These are phyloP conservation scores for Cornus florida DNA, from an alignment of 148 eudicot genomes.

Conservation along the genomic window DNA sequence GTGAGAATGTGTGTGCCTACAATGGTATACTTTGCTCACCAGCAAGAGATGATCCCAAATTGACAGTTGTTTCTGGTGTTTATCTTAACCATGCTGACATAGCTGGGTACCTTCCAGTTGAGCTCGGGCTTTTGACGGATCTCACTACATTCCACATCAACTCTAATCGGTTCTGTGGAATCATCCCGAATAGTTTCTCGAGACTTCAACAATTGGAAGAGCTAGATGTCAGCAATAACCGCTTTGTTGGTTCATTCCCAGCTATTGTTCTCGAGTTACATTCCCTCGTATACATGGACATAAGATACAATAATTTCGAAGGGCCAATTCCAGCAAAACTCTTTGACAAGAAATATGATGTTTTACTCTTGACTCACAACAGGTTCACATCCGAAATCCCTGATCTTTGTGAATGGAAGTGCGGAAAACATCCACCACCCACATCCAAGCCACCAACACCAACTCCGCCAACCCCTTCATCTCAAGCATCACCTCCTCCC, in stretches of 20 bases:
- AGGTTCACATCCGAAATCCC: conserved; percentile 59
- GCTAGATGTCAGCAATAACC: conserved; percentile 76
- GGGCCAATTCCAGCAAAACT: conserved; percentile 61
- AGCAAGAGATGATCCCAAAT: conserved; percentile 48
- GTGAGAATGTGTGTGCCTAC: conserved; percentile 69
- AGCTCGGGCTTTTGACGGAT: conserved; percentile 63
- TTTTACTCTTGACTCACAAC: conserved; percentile 65
- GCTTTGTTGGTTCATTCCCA: conserved; percentile 75
- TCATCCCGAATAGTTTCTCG: conserved; percentile 48
- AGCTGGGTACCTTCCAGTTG: conserved; percentile 63
- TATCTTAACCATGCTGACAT: conserved; percentile 68
- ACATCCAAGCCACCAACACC: too few relatives aligned
- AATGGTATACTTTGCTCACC: conserved; percentile 56
- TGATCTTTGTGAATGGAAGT: conserved; percentile 4
- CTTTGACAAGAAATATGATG: conserved; percentile 53
- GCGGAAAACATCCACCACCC: too few relatives aligned
- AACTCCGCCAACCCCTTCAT: conserved; percentile 37
- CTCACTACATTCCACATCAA: conserved; percentile 58
- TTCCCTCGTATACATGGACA: conserved; percentile 45
- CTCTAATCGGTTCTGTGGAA: conserved; percentile 75
- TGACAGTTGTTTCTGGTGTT: conserved; percentile 64
- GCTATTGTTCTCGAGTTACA: conserved; percentile 47
- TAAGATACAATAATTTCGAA: conserved; percentile 73
- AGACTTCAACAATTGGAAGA: conserved; percentile 45
- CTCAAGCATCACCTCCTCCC: too few relatives aligned